A percentile compares a stretch with the other conserved stretches of the same genome.
These are phyloP conservation scores for Naumovozyma castellii DNA, from an alignment of 805 yeast genomes.

Conservation along the genomic window DNA sequence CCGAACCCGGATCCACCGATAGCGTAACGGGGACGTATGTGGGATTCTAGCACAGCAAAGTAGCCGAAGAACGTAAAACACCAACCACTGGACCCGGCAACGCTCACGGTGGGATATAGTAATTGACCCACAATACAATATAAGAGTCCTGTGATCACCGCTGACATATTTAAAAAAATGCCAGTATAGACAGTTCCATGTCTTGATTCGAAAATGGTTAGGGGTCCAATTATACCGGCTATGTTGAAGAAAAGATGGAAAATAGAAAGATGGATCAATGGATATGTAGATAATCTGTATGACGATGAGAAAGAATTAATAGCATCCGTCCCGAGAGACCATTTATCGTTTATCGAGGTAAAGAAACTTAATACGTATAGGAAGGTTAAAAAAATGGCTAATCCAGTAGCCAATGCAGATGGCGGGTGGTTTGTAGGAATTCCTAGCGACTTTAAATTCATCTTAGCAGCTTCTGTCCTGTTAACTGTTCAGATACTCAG, in stretches of 20 bases:
- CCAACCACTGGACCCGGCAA: constrained; percentile 68
- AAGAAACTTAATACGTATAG: constrained; percentile 34
- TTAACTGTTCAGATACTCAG: not conserved
- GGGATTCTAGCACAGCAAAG: constrained; percentile 42
- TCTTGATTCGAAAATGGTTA: constrained; percentile 54
- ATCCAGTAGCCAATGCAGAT: constrained; percentile 58
- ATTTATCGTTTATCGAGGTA: not conserved
- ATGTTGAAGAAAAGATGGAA: constrained; percentile 56
- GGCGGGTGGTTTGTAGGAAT: constrained; percentile 24
- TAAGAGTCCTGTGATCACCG: constrained; percentile 58
- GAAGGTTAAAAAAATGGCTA: constrained; percentile 43
- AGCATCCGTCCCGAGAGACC: not conserved
- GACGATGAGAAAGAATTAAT: not conserved
- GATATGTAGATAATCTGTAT: constrained; percentile 46
- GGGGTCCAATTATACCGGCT: constrained; percentile 46
- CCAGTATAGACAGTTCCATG: constrained; percentile 87
- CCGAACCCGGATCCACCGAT: constrained; percentile 32
- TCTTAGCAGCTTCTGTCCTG: not conserved
- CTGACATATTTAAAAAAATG: constrained; percentile 60
- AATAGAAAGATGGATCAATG: constrained; percentile 54
- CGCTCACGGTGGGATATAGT: constrained; percentile 44
- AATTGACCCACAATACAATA: constrained; percentile 39
- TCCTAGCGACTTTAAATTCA: not conserved
- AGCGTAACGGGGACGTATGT: constrained; percentile 34
- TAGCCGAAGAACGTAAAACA: constrained; percentile 58